These are phyloP conservation scores for Candida patagonica DNA, from an alignment of 805 yeast genomes.

Conservation along the genomic window DNA sequence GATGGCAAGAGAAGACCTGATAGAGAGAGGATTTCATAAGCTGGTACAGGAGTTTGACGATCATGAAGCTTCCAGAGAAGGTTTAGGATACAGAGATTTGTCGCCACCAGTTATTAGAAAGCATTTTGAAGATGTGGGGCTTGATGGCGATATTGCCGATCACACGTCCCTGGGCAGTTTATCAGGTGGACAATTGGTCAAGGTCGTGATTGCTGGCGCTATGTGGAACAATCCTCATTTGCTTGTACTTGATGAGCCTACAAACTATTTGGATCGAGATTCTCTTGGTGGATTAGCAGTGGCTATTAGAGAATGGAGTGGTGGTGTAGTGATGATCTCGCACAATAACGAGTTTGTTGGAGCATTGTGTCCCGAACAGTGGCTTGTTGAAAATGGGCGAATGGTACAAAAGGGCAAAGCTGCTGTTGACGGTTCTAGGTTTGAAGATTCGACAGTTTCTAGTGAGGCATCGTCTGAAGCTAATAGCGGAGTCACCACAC, in stretches of 20 bases:
- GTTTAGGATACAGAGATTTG: constrained; percentile 94
- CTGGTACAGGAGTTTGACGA: constrained; percentile 95
- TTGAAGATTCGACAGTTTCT: constrained; percentile 62
- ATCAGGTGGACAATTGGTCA: constrained; percentile 97
- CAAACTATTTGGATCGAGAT: constrained; percentile 96
- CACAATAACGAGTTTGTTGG: constrained; percentile 96
- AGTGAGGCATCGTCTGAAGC: constrained; percentile 30
- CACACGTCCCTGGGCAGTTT: constrained; percentile 95
- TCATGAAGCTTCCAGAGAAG: constrained; percentile 98
- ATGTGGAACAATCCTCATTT: constrained; percentile 99
- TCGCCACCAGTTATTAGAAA: constrained; percentile 86
- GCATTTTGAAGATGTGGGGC: constrained; percentile 95
- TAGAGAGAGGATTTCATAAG: constrained; percentile 81
- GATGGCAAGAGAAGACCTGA: constrained; percentile 75
- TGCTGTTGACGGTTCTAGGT: constrained; percentile 65
- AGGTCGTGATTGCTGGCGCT: constrained; percentile 98
- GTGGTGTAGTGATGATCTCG: constrained; percentile 98
- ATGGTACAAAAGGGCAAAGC: constrained; percentile 77
- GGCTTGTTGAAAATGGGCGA: constrained; percentile 91
- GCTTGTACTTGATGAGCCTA: constrained; percentile 94
- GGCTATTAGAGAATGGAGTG: constrained; percentile 96
- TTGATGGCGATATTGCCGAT: constrained; percentile 97
- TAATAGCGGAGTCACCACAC: constrained; percentile 1
- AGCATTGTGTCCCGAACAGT: constrained; percentile 95
- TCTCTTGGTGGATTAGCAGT: constrained; percentile 95